Percentiles rank a stretch among this genome's conserved stretches.
Evolutionary conservation across 306 rosid species (phyloP).

Genomic region (Gillenia trifoliata): DNA sequence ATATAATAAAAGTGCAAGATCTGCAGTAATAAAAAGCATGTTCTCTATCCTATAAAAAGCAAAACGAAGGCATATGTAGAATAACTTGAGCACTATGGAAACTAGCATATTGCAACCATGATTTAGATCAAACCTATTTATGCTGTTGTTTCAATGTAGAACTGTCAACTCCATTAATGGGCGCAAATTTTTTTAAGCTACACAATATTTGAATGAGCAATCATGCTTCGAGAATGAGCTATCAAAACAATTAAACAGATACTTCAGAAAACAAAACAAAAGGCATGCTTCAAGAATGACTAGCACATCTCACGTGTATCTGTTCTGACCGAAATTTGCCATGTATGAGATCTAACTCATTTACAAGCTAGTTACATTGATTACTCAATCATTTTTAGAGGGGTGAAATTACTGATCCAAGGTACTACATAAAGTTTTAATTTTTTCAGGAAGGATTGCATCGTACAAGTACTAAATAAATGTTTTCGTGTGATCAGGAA

Average conservation of each 20-base stretch:
- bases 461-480: background rate
- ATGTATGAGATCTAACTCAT: background rate
- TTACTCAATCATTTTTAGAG: background rate
- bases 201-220: background rate
- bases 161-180: background rate
- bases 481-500: background rate
- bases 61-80: background rate
- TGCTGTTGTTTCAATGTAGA: background rate
- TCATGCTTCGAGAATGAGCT: background rate
- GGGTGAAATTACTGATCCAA: background rate
- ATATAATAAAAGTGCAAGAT: constrained; percentile 14
- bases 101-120: background rate
- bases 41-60: constrained; percentile 9
- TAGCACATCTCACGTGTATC: background rate
- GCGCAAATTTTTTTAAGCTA: background rate
- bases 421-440: background rate
- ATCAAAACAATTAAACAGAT: background rate
- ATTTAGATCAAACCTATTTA: background rate
- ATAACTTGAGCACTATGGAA: background rate
- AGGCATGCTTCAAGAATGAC: background rate
- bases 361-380: background rate
- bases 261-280: background rate
- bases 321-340: background rate
- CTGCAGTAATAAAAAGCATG: constrained; percentile 2
- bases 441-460: background rate